Evolutionary conservation across 192 early-diverging fungal species (phyloP), one percentile per base, ranked within the genome.

Genomic region (Phycomyces blakesleeanus): DNA sequence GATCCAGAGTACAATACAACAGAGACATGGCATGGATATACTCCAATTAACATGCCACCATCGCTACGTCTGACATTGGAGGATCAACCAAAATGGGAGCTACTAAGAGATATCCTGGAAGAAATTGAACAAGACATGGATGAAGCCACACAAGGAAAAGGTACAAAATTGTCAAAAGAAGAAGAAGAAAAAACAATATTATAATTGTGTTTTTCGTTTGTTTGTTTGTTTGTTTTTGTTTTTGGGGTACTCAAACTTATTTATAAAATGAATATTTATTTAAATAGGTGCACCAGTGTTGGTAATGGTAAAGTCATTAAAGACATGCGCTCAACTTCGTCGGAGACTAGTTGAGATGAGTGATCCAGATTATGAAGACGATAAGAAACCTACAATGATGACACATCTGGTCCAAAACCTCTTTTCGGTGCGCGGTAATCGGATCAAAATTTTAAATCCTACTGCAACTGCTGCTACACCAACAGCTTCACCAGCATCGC

Each of bases 1-100:
- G 80, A 82, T 51, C 51, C 62, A 1, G 71, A 73, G 38, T 73
- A 63, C 37, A 41, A 49, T 40, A 2, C 16, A 10, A 39, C 57
- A 0, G 42, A 54, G 15, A 38, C 18, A 2, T 22, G 39, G 14
- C 8, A 20, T 21, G 6, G 12, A 7, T 15, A 18, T 14, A 0
- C 21, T 24, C 22, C 57, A 55, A 12, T 16, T 55, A 72, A 61
- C 77, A 79, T 96, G 21, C 91, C 93, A 1, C 79, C 85, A 0
- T 74, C 80, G 26, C 81, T 91, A 50, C 71, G 83, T 55, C 86
- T 89, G 0, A 80, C 89, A 34, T 67, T 97, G 42, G 96, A 98
- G 67, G 93, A 91, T 47, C 86, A 87, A n/a, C 97, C 97, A 16
- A 98, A 98, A 68, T 98, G 95, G 89, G 74, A 73, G 42, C 80